These are phyloP conservation scores for Podospora fimiseda DNA, from an alignment of 495 filamentous ascomycete species.

Conservation along the genomic window DNA sequence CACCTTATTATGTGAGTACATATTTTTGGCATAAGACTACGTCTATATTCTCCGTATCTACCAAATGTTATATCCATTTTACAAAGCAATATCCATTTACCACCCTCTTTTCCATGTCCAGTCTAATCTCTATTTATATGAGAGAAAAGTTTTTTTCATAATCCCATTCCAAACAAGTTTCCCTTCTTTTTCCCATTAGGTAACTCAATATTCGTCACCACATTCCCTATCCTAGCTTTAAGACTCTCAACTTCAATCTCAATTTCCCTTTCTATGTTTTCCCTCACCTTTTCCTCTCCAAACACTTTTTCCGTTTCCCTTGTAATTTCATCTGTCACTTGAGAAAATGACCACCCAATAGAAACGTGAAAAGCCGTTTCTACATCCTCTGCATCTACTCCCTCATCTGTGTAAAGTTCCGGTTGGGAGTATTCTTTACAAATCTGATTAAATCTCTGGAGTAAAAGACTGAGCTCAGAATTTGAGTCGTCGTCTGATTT, in stretches of 20 bases:
- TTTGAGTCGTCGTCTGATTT: constrained; percentile 14
- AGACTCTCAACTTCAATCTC: constrained; percentile 43
- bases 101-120: neutral
- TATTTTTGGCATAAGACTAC: no score
- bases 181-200: constrained; percentile 18
- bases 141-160: no score
- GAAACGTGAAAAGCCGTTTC: constrained; percentile 67
- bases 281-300: constrained; percentile 2
- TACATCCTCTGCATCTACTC: neutral
- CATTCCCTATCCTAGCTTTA: constrained; percentile 76
- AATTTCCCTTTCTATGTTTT: constrained; percentile 19
- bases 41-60: no score
- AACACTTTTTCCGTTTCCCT: constrained; percentile 27
- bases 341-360: constrained; percentile 66
- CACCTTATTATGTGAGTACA: no score
- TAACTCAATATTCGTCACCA: constrained; percentile 52
- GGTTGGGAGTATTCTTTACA: constrained; percentile 59
- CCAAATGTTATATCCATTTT: no score
- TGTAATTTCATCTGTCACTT: constrained; percentile 33
- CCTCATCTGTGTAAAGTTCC: constrained; percentile 54
- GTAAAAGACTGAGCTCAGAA: constrained; percentile 56
- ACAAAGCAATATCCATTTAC: no score
- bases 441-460: constrained; percentile 58
- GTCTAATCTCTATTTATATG: no score
- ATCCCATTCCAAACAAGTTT: no score